Evolutionary conservation across 345 rosid genomes (phyloP).

Genomic region (Lepidium africanum): DNA sequence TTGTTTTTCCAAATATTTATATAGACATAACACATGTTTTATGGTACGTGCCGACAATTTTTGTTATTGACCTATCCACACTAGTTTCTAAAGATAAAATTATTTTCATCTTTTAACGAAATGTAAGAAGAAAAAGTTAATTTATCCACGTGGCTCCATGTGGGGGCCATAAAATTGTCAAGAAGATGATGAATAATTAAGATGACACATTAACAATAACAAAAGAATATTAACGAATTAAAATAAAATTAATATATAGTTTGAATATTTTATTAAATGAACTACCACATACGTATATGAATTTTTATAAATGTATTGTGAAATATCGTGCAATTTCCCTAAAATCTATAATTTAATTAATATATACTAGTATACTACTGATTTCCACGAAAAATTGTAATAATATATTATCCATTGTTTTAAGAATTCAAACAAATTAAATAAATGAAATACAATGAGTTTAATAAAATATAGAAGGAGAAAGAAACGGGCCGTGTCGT

Average conservation of each 20-base stretch:
- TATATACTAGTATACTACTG: too few relatives aligned
- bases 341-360: background rate
- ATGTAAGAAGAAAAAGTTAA: background rate
- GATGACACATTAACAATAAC: background rate
- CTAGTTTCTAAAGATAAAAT: conserved; percentile 1
- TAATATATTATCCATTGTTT: background rate
- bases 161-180: conserved; percentile 20
- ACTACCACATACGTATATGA: too few relatives aligned
- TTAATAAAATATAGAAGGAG: background rate
- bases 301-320: background rate
- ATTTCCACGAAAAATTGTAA: background rate
- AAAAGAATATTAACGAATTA: too few relatives aligned
- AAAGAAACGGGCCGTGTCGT: conserved; percentile 31
- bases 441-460: background rate
- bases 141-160: conserved; percentile 28
- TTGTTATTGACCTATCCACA: conserved; percentile 22
- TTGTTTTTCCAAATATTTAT: background rate
- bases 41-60: conserved; percentile 27
- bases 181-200: background rate
- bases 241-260: too few relatives aligned
- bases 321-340: background rate
- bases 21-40: conserved; percentile 22
- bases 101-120: conserved; percentile 3
- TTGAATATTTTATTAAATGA: too few relatives aligned
- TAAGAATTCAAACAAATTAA: background rate